Conservation (phyloP, 2,329 filamentous ascomycete species). For the Dothideomycetes sp. region DNA sequence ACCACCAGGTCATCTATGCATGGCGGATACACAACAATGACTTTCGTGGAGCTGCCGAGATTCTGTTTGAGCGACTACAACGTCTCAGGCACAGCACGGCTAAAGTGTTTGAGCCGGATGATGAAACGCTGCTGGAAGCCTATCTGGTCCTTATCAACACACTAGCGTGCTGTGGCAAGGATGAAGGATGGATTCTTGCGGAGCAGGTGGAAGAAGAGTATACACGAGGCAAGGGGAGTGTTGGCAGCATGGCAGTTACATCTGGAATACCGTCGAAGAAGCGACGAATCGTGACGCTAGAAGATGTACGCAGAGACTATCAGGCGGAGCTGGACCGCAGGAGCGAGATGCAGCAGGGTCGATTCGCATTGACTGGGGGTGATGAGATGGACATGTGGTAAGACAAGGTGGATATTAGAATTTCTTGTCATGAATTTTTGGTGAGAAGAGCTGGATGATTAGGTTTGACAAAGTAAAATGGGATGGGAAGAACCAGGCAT, state of each 20-base stretch:
- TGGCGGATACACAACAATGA: conserved; percentile 79
- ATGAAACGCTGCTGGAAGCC: conserved; percentile 54
- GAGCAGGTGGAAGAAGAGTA: conserved; percentile 35
- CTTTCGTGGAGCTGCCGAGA: conserved; percentile 65
- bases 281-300: conserved; percentile 73
- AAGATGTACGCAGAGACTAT: conserved; percentile 80
- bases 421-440: neutral
- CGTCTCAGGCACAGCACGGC: conserved; percentile 28
- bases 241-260: neutral
- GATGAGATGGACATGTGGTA: conserved; percentile 22
- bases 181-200: conserved; percentile 72
- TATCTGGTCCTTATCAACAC: conserved; percentile 92
- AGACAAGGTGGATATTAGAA: neutral
- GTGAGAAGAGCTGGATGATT: neutral
- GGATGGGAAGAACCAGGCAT: conserved; percentile 7
- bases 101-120: conserved; percentile 13
- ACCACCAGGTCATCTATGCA: conserved; percentile 82
- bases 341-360: conserved; percentile 76
- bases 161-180: conserved; percentile 70
- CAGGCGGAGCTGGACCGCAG: conserved; percentile 82
- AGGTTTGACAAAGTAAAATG: neutral
- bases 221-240: conserved; percentile 13
- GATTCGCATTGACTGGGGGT: conserved; percentile 62
- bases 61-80: conserved; percentile 48
- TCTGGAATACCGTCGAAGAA: conserved; percentile 31